Percentiles rank a stretch among this genome's conserved stretches.
Conservation (phyloP, 169 alveolate species). For the Sarcocystis neurona region DNA sequence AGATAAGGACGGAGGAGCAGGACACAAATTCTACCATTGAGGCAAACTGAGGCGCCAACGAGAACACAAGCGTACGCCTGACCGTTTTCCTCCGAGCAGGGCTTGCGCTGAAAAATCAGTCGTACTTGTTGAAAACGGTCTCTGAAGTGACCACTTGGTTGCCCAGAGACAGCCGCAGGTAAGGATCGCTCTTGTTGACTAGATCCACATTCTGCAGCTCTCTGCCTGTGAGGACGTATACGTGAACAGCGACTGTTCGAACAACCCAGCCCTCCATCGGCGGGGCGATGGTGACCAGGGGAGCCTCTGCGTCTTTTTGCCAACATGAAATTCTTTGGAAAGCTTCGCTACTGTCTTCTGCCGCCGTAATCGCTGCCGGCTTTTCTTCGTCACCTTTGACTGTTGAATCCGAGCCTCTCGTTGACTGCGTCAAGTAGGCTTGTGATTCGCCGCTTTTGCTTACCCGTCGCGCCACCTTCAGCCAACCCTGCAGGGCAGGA, state of each 20-base stretch:
- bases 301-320: not conserved
- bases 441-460: not conserved
- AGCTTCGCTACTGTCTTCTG: no score
- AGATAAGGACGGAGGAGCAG: no score
- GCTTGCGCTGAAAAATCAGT: not conserved
- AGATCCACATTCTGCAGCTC: slow-evolving; percentile 48
- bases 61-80: not conserved
- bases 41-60: not conserved
- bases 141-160: slow-evolving; percentile 41
- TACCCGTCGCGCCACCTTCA: slow-evolving; percentile 52
- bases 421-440: no score
- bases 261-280: slow-evolving; percentile 59
- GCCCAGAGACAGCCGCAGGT: slow-evolving; percentile 42
- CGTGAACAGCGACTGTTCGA: slow-evolving; percentile 51
- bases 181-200: slow-evolving; percentile 53
- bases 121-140: slow-evolving; percentile 32
- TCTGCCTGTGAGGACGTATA: slow-evolving; percentile 52
- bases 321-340: no score
- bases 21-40: no score
- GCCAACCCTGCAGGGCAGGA: slow-evolving; percentile 43
- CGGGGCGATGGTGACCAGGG: slow-evolving; percentile 38
- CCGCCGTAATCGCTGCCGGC: no score
- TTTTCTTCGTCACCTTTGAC: no score
- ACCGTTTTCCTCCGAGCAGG: no score
- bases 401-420: no score